Evolutionary conservation across 306 rosid genomes (phyloP).

Genomic region (Cucurbita pepo): DNA sequence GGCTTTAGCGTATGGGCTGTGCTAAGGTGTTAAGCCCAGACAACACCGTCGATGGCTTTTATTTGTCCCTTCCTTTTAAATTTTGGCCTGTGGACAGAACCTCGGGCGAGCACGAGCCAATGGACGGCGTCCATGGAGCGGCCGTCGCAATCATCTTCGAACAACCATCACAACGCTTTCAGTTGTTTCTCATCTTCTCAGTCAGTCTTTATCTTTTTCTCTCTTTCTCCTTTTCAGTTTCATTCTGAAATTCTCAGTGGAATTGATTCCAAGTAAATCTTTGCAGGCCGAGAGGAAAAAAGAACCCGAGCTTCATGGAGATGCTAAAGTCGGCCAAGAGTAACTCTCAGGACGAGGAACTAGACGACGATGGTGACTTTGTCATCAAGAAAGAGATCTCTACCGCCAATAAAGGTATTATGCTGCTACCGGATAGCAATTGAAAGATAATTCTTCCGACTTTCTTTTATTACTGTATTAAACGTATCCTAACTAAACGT

Average conservation of each 20-base stretch:
- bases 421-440: background rate
- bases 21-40: background rate
- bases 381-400: slow-evolving; percentile 53
- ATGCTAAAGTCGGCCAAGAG: slow-evolving; percentile 70
- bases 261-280: slow-evolving; percentile 2
- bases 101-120: slow-evolving; percentile 38
- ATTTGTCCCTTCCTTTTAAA: background rate
- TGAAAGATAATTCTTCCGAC: background rate
- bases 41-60: background rate
- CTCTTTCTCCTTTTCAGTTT: background rate
- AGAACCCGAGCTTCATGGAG: slow-evolving; percentile 70
- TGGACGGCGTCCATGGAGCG: slow-evolving; percentile 53
- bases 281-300: slow-evolving; percentile 55
- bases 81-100: slow-evolving; percentile 14
- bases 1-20: background rate
- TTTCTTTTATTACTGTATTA: background rate
- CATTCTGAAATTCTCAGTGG: background rate
- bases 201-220: slow-evolving; percentile 25
- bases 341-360: slow-evolving; percentile 43
- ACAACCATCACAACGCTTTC: slow-evolving; percentile 49
- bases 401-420: slow-evolving; percentile 39
- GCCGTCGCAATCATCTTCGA: slow-evolving; percentile 61
- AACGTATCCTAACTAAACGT: background rate
- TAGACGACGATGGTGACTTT: slow-evolving; percentile 51
- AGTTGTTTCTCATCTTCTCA: slow-evolving; percentile 55